Evolutionary conservation across 768 basidiomycete species (phyloP).

Genomic region (Pholiota microspora): DNA sequence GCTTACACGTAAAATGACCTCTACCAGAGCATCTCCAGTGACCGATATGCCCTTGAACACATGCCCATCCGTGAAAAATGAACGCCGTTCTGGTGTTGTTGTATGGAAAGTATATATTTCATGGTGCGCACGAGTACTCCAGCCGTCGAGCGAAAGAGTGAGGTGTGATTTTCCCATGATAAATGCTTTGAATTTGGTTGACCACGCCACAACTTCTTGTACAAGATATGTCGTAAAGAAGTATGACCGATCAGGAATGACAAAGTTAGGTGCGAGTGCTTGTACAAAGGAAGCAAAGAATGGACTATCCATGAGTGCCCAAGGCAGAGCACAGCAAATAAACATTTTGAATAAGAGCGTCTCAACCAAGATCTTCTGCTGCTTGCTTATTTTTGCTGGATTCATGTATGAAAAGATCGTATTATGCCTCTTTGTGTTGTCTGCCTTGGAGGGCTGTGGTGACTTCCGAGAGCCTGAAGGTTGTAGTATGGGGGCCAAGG

Average conservation of each 20-base stretch:
- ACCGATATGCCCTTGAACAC: constrained; percentile 25
- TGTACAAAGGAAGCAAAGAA: constrained; percentile 16
- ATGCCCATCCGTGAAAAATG: constrained; percentile 23
- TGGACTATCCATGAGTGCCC: constrained; percentile 15
- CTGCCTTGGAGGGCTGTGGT: neutral
- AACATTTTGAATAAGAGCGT: constrained; percentile 17
- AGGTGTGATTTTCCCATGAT: constrained; percentile 16
- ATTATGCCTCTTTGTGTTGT: constrained; percentile 7
- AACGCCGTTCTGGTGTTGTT: constrained; percentile 21
- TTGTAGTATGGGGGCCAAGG: too few species aligned
- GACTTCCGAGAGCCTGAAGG: neutral
- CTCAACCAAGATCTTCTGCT: constrained; percentile 14
- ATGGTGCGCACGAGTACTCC: constrained; percentile 19
- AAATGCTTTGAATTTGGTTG: constrained; percentile 10
- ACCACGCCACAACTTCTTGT: constrained; percentile 17
- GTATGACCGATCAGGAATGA: constrained; percentile 17
- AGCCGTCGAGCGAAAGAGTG: constrained; percentile 23
- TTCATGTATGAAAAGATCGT: constrained; percentile 18
- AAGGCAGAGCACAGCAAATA: constrained; percentile 22
- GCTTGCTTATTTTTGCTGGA: constrained; percentile 7
- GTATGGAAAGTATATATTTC: constrained; percentile 28
- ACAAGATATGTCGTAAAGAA: constrained; percentile 21
- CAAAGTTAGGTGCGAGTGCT: constrained; percentile 13
- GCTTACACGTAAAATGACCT: neutral
- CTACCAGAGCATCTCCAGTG: constrained; percentile 16